Base-by-base conservation (phyloP, 495 filamentous ascomycete species). In the Neurospora sp. region DNA sequence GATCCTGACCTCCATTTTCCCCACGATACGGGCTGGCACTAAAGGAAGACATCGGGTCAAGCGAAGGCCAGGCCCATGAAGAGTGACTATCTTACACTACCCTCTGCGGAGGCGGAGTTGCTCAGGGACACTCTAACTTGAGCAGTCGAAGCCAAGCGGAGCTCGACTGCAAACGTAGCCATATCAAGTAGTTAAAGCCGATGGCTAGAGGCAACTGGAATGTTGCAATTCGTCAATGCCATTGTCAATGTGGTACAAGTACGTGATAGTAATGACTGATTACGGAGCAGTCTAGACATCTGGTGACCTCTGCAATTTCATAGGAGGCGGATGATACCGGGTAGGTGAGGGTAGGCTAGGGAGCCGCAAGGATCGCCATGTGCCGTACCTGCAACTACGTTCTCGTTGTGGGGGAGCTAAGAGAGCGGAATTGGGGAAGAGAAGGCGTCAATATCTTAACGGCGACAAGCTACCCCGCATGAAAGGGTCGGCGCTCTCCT, bases 391-490 rank as follows among this genome's bases (percentile, higher is more conserved):
- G 53, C 53, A 65, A 65, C 53, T 65, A 65, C 53, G 53, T 35
- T 65, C 27, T 35, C 53, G 53, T 61, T 35, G 27, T 35, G 53
- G 53, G 41, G 53, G 53, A 31, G 31, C 53, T 16, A 65, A 14
- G 53, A 27, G 2, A 44, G 27, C 27, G 27, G 27, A 18, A 65
- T 65, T 65, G 53, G 53, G 27, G 53, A 65, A 65, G 53, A 65
- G 14, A 35, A 18, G 70, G 42, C 40, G 72, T 46, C 68, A 37
- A 31, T 42, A 37, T 69, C 35, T 31, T 39, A n/a, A 37, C 41
- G 39, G 41, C 69, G 20, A 27, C 42, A 46, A n/a, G 31, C 20
- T 74, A 74, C 65, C 73, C 70, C 70, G 73, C 73, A 74, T 71
- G 5, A 22, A 41, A 48, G 14, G n/a, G 69, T 27, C 20, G 35